Base-by-base conservation (phyloP, 805 yeast species). In the Nakazawaea pomicola region DNA sequence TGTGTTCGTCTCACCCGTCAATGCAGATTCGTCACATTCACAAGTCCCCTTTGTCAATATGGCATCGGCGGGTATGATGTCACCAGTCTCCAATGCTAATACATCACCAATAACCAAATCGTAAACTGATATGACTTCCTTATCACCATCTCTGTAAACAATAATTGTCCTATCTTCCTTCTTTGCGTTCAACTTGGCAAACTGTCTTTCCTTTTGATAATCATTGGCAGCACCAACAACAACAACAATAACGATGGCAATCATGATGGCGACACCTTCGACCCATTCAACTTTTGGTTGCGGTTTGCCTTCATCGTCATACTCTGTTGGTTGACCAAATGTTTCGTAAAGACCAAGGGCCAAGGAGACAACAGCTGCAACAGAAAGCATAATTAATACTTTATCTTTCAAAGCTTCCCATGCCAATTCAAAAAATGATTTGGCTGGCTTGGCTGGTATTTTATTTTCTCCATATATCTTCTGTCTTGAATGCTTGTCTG, bases 231-330 rank as follows among this genome's bases (percentile, higher is more conserved):
- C 93, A 37, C 97, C 95, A 11, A 95, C 99, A 2, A 87, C 49
- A 4, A 91, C 96, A 25, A 93, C 98, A 45, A 93, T 91, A 4
- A 78, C 54, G 18, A 93, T 85, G 16, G 99, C 99, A 4, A 83
- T 83, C 51, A 93, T 76, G 56, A 93, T 93, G 30, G 99, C 99
- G 29, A 90, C 95, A 51, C 99, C 99, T 67, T 93, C 99, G 36
- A 95, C 96, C 97, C 98, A 93, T 54, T 91, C 96, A 24, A 93
- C 95, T 53, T 80, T 76, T 14, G 97, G 96, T 41, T 79, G 60
- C 16, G 77, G 68, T 17, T 77, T 70, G 20, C 96, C 95, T 48
- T 87, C 86, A 5, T 74, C 78, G 58, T 91, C 96, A 52, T 74
- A 75, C 55, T 77, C 78, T 0, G 86, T 70, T 0, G 83, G 89